A percentile compares a stretch with the other conserved stretches of the same genome.
Conservation (phyloP, 768 basidiomycete genomes). For the Podaxis pistillaris region DNA sequence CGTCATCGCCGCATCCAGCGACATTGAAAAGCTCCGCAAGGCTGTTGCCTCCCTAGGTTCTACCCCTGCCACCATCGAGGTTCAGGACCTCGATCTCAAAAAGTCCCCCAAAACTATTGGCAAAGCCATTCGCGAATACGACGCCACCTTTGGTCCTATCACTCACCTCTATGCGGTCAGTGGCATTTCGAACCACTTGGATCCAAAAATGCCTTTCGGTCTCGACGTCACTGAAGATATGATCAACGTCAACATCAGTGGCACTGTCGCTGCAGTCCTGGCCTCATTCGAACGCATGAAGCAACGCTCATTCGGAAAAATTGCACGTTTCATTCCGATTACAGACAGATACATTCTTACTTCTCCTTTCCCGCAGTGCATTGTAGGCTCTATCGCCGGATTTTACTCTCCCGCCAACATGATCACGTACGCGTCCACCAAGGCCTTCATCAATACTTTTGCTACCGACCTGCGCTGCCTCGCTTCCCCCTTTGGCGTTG, state of each 20-base stretch:
- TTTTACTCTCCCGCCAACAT: constrained; percentile 30
- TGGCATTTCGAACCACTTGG: constrained; percentile 25
- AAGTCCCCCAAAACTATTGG: constrained; percentile 14
- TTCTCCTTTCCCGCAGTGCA: constrained; percentile 20
- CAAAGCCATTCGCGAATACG: constrained; percentile 20
- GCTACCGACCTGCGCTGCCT: constrained; percentile 26
- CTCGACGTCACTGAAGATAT: constrained; percentile 26
- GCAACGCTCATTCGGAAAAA: constrained; percentile 11
- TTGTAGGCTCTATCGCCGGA: constrained; percentile 28
- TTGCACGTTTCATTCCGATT: background rate
- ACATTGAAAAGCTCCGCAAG: constrained; percentile 19
- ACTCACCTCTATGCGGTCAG: constrained; percentile 30
- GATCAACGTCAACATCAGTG: constrained; percentile 29
- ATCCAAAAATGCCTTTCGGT: constrained; percentile 19
- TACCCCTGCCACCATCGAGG: constrained; percentile 19
- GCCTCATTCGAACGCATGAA: constrained; percentile 32
- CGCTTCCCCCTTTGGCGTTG: constrained; percentile 23
- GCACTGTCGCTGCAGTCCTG: constrained; percentile 23
- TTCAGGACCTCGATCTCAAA: constrained; percentile 24
- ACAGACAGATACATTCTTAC: background rate
- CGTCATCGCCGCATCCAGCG: constrained; percentile 25
- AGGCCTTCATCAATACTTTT: constrained; percentile 31
- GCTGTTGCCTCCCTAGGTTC: constrained; percentile 20
- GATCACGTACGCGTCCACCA: constrained; percentile 30
- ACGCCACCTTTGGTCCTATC: constrained; percentile 29